Evolutionary conservation across 441 rosid species (phyloP).

Genomic region (Viola pubescens): DNA sequence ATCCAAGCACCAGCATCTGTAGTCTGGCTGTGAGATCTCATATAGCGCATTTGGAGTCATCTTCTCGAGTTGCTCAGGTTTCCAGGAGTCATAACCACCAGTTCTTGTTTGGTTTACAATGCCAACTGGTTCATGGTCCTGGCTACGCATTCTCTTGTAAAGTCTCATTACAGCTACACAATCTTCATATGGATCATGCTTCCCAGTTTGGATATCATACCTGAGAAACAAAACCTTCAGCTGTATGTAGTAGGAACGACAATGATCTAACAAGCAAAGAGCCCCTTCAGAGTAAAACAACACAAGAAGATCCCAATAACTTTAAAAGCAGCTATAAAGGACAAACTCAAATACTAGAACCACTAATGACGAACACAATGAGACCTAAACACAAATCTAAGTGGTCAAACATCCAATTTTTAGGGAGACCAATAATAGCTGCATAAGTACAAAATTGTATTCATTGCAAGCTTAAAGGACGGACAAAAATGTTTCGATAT

Average conservation of each 20-base stretch:
- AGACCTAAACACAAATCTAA: constrained; percentile 1
- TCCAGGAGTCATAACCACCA: constrained; percentile 31
- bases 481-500: no score
- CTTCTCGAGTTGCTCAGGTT: constrained; percentile 44
- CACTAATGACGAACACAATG: no score
- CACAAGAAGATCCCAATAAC: not conserved
- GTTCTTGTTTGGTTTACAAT: constrained; percentile 13
- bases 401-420: not conserved
- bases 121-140: constrained; percentile 31
- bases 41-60: constrained; percentile 54
- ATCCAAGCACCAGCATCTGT: constrained; percentile 66
- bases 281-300: not conserved
- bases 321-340: not conserved
- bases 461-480: no score
- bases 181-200: constrained; percentile 61
- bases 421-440: no score
- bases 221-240: constrained; percentile 25
- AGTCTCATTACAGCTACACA: constrained; percentile 61
- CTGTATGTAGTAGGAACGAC: no score
- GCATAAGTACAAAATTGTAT: no score
- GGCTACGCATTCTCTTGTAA: constrained; percentile 56
- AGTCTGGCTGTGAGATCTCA: constrained; percentile 42
- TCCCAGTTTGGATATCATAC: constrained; percentile 48
- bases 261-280: not conserved
- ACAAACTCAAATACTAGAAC: not conserved